These are phyloP conservation scores for Colletotrichum chrysophilum DNA, from an alignment of 2,329 filamentous ascomycete genomes.

Conservation along the genomic window DNA sequence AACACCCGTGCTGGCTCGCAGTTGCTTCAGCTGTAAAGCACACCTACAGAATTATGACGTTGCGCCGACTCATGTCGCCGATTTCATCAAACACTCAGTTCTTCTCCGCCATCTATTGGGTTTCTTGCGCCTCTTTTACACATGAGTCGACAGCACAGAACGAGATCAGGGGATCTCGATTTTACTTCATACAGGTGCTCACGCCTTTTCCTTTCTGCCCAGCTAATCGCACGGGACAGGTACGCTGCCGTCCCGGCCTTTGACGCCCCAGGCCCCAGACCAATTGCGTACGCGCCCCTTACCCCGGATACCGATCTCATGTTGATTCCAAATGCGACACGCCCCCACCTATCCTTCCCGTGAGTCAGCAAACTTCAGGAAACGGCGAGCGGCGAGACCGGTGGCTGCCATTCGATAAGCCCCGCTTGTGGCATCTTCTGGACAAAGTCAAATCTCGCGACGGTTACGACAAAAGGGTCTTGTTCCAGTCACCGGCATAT, in stretches of 20 bases:
- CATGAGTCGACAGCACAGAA: background rate
- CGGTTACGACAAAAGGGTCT: background rate
- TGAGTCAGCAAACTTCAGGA: background rate
- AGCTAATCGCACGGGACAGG: background rate
- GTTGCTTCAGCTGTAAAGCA: background rate
- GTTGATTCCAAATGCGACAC: conserved; percentile 10
- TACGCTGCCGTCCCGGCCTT: background rate
- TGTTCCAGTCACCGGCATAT: background rate
- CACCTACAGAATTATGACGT: background rate
- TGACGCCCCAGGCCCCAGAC: background rate
- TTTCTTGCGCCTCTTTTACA: background rate
- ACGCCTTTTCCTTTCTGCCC: background rate
- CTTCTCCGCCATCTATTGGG: background rate
- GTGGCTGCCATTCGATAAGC: background rate
- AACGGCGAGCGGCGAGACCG: background rate
- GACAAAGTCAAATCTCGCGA: background rate
- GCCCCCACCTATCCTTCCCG: background rate
- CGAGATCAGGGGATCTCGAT: background rate
- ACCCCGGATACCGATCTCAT: background rate
- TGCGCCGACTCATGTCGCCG: background rate
- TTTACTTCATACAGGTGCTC: background rate
- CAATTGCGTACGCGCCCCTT: background rate
- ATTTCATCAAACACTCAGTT: background rate
- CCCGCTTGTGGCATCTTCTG: background rate
- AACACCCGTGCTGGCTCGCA: background rate